Conservation (phyloP, 495 filamentous ascomycete genomes). For the Penicillium turbatum region DNA sequence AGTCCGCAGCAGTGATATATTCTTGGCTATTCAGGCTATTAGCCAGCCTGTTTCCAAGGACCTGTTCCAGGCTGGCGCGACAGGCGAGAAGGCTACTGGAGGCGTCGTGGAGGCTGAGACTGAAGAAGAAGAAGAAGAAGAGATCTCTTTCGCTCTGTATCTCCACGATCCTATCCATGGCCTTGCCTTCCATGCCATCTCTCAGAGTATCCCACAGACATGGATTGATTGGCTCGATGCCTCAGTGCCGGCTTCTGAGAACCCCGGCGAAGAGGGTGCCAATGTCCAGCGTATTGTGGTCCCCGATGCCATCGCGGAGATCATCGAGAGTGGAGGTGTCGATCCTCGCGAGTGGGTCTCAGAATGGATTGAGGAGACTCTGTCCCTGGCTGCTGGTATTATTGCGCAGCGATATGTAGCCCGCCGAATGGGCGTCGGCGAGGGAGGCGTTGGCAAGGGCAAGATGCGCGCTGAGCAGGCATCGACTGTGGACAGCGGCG, state of each 20-base stretch:
- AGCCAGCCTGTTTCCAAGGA: slow-evolving; percentile 55
- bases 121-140: slow-evolving; percentile 54
- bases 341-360: slow-evolving; percentile 96
- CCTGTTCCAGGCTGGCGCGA: slow-evolving; percentile 60
- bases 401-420: slow-evolving; percentile 97
- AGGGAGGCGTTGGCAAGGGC: slow-evolving; percentile 63
- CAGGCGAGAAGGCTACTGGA: slow-evolving; percentile 51
- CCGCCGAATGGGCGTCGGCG: slow-evolving; percentile 89
- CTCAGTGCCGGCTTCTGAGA: slow-evolving; percentile 48
- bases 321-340: slow-evolving; percentile 82
- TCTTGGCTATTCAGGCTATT: slow-evolving; percentile 88
- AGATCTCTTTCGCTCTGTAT: slow-evolving; percentile 82
- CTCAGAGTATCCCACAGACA: slow-evolving; percentile 75
- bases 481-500: slow-evolving; percentile 63
- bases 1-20: slow-evolving; percentile 87
- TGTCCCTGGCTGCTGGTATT: slow-evolving; percentile 74
- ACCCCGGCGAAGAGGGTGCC: slow-evolving; percentile 30
- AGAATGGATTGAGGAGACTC: slow-evolving; percentile 91
- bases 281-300: slow-evolving; percentile 44
- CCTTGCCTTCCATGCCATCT: slow-evolving; percentile 79
- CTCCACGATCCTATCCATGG: slow-evolving; percentile 90
- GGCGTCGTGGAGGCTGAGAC: slow-evolving; percentile 46
- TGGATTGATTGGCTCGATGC: slow-evolving; percentile 95
- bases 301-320: slow-evolving; percentile 81
- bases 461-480: slow-evolving; percentile 76